A percentile compares a stretch with the other conserved stretches of the same genome.
Conservation (phyloP, 1,139 yeast species). For the Hansenula lynferdii region DNA sequence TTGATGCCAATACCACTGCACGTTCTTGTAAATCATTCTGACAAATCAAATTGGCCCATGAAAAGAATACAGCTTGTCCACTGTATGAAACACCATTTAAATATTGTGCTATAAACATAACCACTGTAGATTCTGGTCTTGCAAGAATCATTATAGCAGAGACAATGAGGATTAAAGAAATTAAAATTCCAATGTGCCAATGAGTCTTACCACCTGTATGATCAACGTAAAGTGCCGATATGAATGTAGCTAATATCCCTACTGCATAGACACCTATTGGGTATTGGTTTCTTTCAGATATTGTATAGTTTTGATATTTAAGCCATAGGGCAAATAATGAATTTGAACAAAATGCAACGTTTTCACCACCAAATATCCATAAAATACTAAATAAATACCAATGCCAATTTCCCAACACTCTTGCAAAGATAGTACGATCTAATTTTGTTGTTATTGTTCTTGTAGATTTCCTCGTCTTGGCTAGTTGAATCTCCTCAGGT, state of each 20-base stretch:
- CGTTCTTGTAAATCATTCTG: constrained; percentile 50
- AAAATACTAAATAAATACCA: constrained; percentile 52
- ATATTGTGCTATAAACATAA: constrained; percentile 51
- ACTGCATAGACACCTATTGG: constrained; percentile 57
- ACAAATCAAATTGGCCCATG: constrained; percentile 58
- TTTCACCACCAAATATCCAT: constrained; percentile 59
- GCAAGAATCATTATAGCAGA: constrained; percentile 40
- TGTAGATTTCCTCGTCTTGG: constrained; percentile 33
- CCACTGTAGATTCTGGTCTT: constrained; percentile 30
- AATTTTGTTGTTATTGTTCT: constrained; percentile 30
- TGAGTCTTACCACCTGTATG: constrained; percentile 45
- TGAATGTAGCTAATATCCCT: constrained; percentile 44
- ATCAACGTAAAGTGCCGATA: constrained; percentile 44
- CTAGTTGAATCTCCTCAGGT: constrained; percentile 34
- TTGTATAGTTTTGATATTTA: constrained; percentile 36
- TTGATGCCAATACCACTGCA: constrained; percentile 53
- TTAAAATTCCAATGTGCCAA: constrained; percentile 43
- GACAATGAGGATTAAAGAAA: constrained; percentile 35
- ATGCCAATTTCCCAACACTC: constrained; percentile 53
- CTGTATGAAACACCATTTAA: constrained; percentile 49
- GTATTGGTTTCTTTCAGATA: constrained; percentile 44
- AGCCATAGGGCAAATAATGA: constrained; percentile 51
- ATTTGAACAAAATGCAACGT: constrained; percentile 49
- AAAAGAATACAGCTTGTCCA: constrained; percentile 53
- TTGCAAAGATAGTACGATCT: constrained; percentile 38